Conservation (phyloP, 345 rosid genomes). For the Brassica nigra region DNA sequence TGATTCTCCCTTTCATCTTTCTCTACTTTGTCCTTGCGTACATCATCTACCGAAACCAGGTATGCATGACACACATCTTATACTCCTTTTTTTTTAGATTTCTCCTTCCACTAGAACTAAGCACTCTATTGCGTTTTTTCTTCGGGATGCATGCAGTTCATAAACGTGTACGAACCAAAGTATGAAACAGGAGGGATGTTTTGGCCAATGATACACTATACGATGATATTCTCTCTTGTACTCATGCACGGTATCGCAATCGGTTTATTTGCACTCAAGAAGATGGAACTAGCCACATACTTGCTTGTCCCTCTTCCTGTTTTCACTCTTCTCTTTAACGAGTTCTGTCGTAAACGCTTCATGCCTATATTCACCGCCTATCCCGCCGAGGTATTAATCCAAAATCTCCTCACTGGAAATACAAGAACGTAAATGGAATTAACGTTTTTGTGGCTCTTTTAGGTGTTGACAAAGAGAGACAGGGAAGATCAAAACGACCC, state of each 20-base stretch:
- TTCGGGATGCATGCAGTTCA: conserved; percentile 55
- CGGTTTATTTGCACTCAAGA: conserved; percentile 79
- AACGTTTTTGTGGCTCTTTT: conserved; percentile 19
- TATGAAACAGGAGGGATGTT: conserved; percentile 90
- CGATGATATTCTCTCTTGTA: conserved; percentile 81
- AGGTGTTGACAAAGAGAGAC: conserved; percentile 82
- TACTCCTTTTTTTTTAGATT: background rate
- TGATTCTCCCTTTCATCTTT: conserved; percentile 91
- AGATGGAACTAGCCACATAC: conserved; percentile 70
- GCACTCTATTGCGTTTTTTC: conserved; percentile 8
- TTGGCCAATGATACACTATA: conserved; percentile 95
- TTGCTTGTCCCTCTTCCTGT: conserved; percentile 73
- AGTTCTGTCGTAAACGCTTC: conserved; percentile 96
- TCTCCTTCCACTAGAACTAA: conserved; percentile 3
- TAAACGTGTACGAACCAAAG: conserved; percentile 80
- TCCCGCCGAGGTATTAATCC: conserved; percentile 78
- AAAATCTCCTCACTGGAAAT: background rate
- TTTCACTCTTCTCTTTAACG: conserved; percentile 88
- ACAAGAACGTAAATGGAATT: background rate
- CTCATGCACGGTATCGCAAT: conserved; percentile 93
- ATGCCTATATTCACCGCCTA: conserved; percentile 71
- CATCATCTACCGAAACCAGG: conserved; percentile 88
- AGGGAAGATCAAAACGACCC: conserved; percentile 59
- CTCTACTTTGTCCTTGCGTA: conserved; percentile 81
- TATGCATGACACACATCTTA: conserved; percentile 40